Percentiles rank a stretch among this genome's conserved stretches.
Conservation (phyloP, 192 early-diverging fungal genomes). For the Coemansia sp. region DNA sequence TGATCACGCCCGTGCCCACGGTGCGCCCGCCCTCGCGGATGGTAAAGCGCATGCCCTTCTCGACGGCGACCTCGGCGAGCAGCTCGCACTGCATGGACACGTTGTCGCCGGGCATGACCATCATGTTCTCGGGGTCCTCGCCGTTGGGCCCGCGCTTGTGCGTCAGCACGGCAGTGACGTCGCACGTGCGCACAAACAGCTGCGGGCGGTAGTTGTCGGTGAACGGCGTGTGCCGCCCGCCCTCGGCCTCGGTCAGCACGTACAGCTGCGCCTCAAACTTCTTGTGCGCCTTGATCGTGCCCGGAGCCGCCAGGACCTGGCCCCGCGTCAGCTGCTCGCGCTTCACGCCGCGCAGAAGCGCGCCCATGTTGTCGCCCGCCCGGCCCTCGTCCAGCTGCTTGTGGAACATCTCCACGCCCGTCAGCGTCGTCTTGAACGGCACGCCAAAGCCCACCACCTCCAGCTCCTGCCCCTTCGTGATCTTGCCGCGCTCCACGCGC, state of each 20-base stretch:
- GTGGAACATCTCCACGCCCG: conserved; percentile 99
- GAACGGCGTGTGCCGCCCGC: conserved; percentile 97
- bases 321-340: conserved; percentile 95
- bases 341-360: conserved; percentile 95
- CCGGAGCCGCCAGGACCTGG: conserved; percentile 89
- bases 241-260: conserved; percentile 96
- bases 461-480: conserved; percentile 91
- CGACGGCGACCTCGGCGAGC: conserved; percentile 77
- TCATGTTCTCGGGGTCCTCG: conserved; percentile 88
- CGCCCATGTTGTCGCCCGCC: conserved; percentile 99
- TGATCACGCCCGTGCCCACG: conserved; percentile 91
- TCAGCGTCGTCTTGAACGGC: conserved; percentile 88
- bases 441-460: conserved; percentile 95
- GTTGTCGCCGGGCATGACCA: conserved; percentile 99
- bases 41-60: conserved; percentile 95
- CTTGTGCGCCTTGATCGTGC: conserved; percentile 92
- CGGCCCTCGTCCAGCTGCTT: conserved; percentile 97
- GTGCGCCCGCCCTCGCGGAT: conserved; percentile 97
- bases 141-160: conserved; percentile 65
- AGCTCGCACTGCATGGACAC: conserved; percentile 87
- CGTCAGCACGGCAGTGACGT: conserved; percentile 85
- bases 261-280: conserved; percentile 93
- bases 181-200: conserved; percentile 93
- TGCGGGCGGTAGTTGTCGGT: conserved; percentile 97
- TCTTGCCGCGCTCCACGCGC: conserved; percentile 90